phyloP scores from a whole-genome alignment of 1,139 yeast genomes.

The Ogataea hybrid region DNA sequence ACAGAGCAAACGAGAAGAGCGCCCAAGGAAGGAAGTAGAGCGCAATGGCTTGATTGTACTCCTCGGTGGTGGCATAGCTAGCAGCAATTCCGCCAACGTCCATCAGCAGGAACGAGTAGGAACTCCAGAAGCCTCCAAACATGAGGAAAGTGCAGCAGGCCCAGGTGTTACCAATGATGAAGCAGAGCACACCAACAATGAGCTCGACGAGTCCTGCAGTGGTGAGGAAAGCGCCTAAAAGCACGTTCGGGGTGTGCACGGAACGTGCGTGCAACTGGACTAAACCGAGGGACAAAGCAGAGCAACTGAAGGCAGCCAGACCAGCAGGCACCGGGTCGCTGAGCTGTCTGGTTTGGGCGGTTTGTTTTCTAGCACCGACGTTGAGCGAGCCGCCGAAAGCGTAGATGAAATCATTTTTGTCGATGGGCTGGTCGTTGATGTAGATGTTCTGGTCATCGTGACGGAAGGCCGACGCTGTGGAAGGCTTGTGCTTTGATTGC shows the following conservation, averaged over 20 bases:
- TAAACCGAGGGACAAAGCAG: slow-evolving; percentile 32
- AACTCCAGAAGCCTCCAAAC: slow-evolving; percentile 76
- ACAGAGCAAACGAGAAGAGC: slow-evolving; percentile 57
- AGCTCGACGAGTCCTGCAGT: slow-evolving; percentile 49
- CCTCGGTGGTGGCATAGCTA: slow-evolving; percentile 46
- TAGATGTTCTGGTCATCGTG: slow-evolving; percentile 32
- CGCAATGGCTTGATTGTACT: slow-evolving; percentile 52
- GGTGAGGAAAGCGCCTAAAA: slow-evolving; percentile 42
- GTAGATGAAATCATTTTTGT: slow-evolving; percentile 31
- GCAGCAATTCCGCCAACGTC: slow-evolving; percentile 54
- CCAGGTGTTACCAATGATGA: slow-evolving; percentile 44
- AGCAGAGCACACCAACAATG: slow-evolving; percentile 45
- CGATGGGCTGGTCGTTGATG: slow-evolving; percentile 32
- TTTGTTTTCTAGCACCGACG: slow-evolving; percentile 29
- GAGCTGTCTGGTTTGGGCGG: slow-evolving; percentile 27
- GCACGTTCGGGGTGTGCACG: slow-evolving; percentile 35
- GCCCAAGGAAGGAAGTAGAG: slow-evolving; percentile 67
- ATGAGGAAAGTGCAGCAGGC: slow-evolving; percentile 48
- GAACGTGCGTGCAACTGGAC: slow-evolving; percentile 38
- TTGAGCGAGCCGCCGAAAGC: slow-evolving; percentile 36
- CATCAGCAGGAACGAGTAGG: slow-evolving; percentile 57
- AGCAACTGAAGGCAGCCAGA: slow-evolving; percentile 32
- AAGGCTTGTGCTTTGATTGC: slow-evolving; percentile 11
- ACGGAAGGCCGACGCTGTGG: slow-evolving; percentile 22
- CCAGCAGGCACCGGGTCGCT: slow-evolving; percentile 38